phyloP scores from a whole-genome alignment of 2,329 filamentous ascomycete genomes.

The Fusarium pseudograminearum region DNA sequence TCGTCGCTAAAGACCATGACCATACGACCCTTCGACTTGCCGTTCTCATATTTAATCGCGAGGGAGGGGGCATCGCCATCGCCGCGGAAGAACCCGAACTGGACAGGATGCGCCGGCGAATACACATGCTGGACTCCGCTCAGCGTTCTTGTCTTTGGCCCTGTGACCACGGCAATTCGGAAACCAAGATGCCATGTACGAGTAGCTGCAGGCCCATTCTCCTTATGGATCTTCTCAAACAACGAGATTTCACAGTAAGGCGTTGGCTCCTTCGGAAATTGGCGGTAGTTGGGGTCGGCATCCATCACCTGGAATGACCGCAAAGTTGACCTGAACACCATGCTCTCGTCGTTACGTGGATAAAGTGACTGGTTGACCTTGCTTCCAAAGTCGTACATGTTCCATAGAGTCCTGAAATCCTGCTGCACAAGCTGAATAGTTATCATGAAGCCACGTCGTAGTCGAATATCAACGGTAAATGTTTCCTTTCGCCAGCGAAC shows the following conservation, averaged over 20 bases:
- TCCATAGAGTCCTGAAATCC: conserved; percentile 85
- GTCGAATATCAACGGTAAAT: conserved; percentile 73
- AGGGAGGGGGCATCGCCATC: conserved; percentile 78
- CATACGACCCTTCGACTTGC: conserved; percentile 75
- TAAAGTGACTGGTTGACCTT: conserved; percentile 80
- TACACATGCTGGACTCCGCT: conserved; percentile 81
- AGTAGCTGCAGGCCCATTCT: conserved; percentile 78
- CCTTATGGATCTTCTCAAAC: conserved; percentile 77
- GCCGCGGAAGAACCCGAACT: conserved; percentile 81
- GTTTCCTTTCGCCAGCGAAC: conserved; percentile 81
- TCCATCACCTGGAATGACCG: conserved; percentile 86
- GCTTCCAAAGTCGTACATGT: conserved; percentile 85
- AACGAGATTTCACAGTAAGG: conserved; percentile 78
- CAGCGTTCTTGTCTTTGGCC: conserved; percentile 79
- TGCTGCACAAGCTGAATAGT: conserved; percentile 76
- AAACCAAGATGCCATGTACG: conserved; percentile 83
- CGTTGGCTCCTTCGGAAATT: conserved; percentile 81
- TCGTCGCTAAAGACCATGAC: conserved; percentile 81
- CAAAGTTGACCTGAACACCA: conserved; percentile 76
- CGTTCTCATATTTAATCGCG: conserved; percentile 77
- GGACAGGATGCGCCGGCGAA: conserved; percentile 73
- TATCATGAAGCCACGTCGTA: conserved; percentile 82
- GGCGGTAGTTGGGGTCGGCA: conserved; percentile 72
- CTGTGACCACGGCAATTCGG: conserved; percentile 81
- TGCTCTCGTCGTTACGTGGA: conserved; percentile 74